Evolutionary conservation across 768 basidiomycete species (phyloP).

Genomic region (Dendrothele bispora): DNA sequence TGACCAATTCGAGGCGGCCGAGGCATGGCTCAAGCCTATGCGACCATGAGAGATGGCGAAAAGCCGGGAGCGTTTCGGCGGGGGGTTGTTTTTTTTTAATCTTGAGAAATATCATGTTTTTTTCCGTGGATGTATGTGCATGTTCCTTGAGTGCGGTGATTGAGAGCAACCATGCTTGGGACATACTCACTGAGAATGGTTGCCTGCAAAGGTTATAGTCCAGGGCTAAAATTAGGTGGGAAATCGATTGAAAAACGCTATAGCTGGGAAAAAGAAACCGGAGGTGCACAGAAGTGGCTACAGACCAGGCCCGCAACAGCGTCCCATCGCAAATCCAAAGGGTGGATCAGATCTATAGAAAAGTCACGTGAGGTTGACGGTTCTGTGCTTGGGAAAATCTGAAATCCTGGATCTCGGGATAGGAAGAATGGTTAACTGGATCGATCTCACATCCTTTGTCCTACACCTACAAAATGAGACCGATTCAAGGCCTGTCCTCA

Average conservation of each 20-base stretch:
- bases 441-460: slow-evolving; percentile 10
- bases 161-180: not conserved
- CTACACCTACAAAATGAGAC: slow-evolving; percentile 7
- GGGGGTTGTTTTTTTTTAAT: not conserved
- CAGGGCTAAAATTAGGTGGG: slow-evolving; percentile 11
- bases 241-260: slow-evolving; percentile 11
- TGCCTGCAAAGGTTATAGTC: slow-evolving; percentile 8
- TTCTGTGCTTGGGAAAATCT: slow-evolving; percentile 10
- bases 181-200: not conserved
- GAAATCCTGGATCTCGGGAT: slow-evolving; percentile 7
- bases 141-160: slow-evolving; percentile 2
- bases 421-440: slow-evolving; percentile 5
- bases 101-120: not conserved
- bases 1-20: slow-evolving; percentile 94
- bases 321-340: not conserved
- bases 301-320: slow-evolving; percentile 1
- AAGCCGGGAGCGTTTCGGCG: slow-evolving; percentile 1
- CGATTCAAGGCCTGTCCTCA: slow-evolving; percentile 1
- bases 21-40: slow-evolving; percentile 93
- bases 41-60: slow-evolving; percentile 54
- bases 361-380: slow-evolving; percentile 3
- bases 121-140: not conserved
- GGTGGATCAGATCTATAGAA: not conserved
- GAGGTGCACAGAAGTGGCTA: not conserved
- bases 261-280: slow-evolving; percentile 6